Evolutionary conservation across 140 eudicot species (phyloP).

Genomic region (Anethum foeniculum): DNA sequence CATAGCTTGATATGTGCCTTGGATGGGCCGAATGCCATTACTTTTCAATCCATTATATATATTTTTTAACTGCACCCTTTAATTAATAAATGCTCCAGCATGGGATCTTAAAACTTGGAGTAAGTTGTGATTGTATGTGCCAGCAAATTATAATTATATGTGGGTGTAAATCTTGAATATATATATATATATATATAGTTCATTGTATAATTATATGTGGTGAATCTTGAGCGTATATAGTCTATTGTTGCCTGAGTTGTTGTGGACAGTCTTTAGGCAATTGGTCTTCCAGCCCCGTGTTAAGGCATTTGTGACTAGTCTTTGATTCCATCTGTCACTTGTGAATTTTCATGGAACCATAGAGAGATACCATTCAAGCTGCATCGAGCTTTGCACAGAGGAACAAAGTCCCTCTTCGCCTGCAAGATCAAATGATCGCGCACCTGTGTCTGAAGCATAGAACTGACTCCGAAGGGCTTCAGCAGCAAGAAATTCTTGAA

Average conservation of each 20-base stretch:
- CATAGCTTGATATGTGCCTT: background rate
- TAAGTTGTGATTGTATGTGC: background rate
- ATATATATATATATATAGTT: background rate
- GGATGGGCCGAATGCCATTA: background rate
- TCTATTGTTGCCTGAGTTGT: background rate
- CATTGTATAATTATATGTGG: background rate
- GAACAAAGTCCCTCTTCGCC: conserved; percentile 60
- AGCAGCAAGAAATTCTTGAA: conserved; percentile 81
- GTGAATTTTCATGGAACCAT: conserved; percentile 10
- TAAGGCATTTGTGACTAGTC: background rate
- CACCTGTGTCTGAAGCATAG: conserved; percentile 65
- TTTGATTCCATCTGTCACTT: background rate
- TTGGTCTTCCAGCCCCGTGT: conserved; percentile 1
- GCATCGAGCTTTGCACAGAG: conserved; percentile 79
- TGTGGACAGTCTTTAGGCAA: background rate
- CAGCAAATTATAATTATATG: background rate
- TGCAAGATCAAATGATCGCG: conserved; percentile 81
- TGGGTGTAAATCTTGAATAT: background rate
- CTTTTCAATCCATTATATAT: background rate
- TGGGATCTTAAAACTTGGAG: background rate
- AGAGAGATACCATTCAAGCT: conserved; percentile 84
- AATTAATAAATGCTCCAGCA: background rate
- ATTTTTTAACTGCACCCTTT: background rate
- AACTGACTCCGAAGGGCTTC: conserved; percentile 85
- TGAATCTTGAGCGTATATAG: background rate